phyloP scores from a whole-genome alignment of 2,329 filamentous ascomycete genomes.

The Aureobasidium zeae region DNA sequence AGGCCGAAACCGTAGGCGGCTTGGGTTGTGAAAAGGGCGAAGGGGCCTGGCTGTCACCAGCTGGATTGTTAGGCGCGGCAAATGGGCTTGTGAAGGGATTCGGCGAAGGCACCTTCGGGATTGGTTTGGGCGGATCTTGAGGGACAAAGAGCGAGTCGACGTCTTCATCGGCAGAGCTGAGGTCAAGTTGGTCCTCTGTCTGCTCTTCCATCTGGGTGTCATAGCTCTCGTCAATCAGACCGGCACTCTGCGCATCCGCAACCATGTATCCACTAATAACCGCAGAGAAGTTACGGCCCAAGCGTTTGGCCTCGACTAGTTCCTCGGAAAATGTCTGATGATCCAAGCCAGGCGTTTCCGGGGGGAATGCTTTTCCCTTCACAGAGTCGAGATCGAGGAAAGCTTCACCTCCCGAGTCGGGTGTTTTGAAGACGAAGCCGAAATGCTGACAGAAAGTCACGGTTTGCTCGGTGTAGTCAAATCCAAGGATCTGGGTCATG shows the following conservation, averaged over 20 bases:
- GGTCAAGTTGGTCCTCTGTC: slow-evolving; percentile 38
- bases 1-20: slow-evolving; percentile 4
- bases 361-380: slow-evolving; percentile 25
- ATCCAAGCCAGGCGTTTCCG: slow-evolving; percentile 25
- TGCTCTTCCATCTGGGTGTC: slow-evolving; percentile 22
- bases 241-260: slow-evolving; percentile 39
- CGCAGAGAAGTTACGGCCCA: slow-evolving; percentile 45
- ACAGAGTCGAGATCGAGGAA: slow-evolving; percentile 48
- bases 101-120: background rate
- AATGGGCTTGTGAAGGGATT: slow-evolving; percentile 3
- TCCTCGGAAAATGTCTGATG: slow-evolving; percentile 45
- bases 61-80: background rate
- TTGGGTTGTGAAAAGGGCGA: slow-evolving; percentile 1
- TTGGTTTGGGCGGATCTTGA: slow-evolving; percentile 19
- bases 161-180: slow-evolving; percentile 25
- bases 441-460: slow-evolving; percentile 46
- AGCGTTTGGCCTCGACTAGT: slow-evolving; percentile 51
- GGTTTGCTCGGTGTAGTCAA: slow-evolving; percentile 48
- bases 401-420: slow-evolving; percentile 21
- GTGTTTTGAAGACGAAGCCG: slow-evolving; percentile 41
- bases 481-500: slow-evolving; percentile 43
- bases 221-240: slow-evolving; percentile 40
- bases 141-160: slow-evolving; percentile 36
- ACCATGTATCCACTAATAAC: slow-evolving; percentile 49
- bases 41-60: background rate